phyloP scores from a whole-genome alignment of 306 rosid species.

The Sicyos baderoa region DNA sequence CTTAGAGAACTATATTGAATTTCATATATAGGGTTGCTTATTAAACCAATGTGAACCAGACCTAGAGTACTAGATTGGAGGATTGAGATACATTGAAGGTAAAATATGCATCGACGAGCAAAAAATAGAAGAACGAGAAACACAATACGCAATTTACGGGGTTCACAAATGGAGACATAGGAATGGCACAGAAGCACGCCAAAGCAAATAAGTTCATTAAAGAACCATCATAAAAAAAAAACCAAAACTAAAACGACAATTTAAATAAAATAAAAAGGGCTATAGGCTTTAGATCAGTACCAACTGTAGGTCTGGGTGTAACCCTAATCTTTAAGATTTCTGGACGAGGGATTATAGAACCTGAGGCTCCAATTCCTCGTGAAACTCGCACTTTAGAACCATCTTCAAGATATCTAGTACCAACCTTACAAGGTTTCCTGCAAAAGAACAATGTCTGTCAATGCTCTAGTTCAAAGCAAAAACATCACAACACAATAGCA shows the following conservation, averaged over 20 bases:
- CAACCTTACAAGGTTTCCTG: constrained; percentile 88
- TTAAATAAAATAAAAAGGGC: neutral
- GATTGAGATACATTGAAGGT: neutral
- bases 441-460: constrained; percentile 12
- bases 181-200: too few species aligned
- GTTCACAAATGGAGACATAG: neutral
- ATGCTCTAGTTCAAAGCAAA: neutral
- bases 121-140: too few species aligned
- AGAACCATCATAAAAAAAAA: too few species aligned
- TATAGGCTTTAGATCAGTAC: constrained; percentile 34
- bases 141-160: too few species aligned
- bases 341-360: constrained; percentile 78
- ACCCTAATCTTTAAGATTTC: constrained; percentile 83
- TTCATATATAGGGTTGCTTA: neutral
- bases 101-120: neutral
- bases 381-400: constrained; percentile 85
- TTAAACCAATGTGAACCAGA: neutral
- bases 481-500: neutral
- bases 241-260: constrained; percentile 16
- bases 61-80: neutral
- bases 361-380: constrained; percentile 74
- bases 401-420: constrained; percentile 74
- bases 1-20: neutral
- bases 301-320: constrained; percentile 70
- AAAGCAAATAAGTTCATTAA: too few species aligned